Evolutionary conservation across 164 flowering plant species (phyloP).

Genomic region (Chimonanthus salicifolius): DNA sequence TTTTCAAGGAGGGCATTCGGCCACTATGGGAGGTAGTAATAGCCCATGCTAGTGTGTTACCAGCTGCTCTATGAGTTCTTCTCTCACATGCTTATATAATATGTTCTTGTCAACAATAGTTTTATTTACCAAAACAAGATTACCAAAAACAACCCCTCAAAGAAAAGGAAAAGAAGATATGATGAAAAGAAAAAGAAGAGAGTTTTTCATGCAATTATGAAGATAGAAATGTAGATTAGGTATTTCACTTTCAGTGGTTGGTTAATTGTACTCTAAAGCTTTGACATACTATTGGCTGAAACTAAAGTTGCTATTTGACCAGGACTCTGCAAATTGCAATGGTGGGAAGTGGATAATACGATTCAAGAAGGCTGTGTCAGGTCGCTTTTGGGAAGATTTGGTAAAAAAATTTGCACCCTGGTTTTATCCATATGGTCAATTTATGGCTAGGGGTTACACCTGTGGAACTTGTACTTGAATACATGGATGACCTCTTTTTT

Average conservation of each 20-base stretch:
- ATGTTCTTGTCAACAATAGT: no score
- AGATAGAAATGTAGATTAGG: not conserved
- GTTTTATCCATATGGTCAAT: no score
- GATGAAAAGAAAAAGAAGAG: no score
- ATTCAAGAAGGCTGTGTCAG: conserved; percentile 78
- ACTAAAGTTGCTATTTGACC: conserved; percentile 13
- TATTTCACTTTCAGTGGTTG: not conserved
- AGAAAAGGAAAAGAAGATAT: no score
- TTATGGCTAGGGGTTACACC: no score
- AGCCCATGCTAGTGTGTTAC: not conserved
- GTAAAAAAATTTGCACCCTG: conserved; percentile 20
- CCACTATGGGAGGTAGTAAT: conserved; percentile 90
- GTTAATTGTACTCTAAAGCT: no score
- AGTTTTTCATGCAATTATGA: not conserved
- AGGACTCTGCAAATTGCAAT: conserved; percentile 78
- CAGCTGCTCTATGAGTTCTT: no score
- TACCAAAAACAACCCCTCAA: no score
- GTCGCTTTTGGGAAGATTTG: conserved; percentile 98
- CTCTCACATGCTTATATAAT: no score
- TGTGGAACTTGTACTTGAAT: no score
- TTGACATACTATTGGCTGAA: not conserved
- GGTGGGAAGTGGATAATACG: conserved; percentile 98
- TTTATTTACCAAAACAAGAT: no score
- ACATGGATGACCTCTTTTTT: no score
- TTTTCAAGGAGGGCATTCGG: conserved; percentile 95